These are phyloP conservation scores for Hypomyces rosellus DNA, from an alignment of 2,329 filamentous ascomycete genomes.

Conservation along the genomic window DNA sequence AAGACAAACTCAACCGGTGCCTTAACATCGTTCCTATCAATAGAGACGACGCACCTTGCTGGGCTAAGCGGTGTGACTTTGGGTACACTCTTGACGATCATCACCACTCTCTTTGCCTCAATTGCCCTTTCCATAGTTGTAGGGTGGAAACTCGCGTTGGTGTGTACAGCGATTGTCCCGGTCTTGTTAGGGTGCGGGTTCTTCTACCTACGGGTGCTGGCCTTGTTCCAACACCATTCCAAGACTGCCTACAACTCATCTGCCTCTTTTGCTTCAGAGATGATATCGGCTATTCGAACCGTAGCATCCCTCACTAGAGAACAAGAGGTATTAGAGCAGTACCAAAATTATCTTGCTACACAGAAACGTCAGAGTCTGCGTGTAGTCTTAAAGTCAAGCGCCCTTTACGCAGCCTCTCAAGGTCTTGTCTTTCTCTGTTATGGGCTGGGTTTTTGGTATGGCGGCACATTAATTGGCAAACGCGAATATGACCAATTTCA, in stretches of 20 bases:
- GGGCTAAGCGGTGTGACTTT: conserved; percentile 41
- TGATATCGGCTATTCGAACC: conserved; percentile 11
- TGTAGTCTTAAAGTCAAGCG: background rate
- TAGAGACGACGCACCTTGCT: conserved; percentile 33
- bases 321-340: background rate
- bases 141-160: conserved; percentile 39
- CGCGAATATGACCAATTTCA: conserved; percentile 32
- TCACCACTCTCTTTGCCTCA: conserved; percentile 8
- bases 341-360: background rate
- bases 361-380: background rate
- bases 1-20: conserved; percentile 28
- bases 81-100: conserved; percentile 4
- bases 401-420: conserved; percentile 4
- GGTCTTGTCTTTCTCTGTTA: conserved; percentile 2
- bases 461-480: conserved; percentile 12
- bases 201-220: conserved; percentile 28
- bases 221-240: conserved; percentile 8
- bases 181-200: conserved; percentile 34
- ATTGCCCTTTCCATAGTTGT: conserved; percentile 26
- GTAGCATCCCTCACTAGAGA: conserved; percentile 13
- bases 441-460: conserved; percentile 12
- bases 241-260: conserved; percentile 2
- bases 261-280: conserved; percentile 11
- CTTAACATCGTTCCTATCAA: conserved; percentile 25
- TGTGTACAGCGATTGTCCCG: conserved; percentile 34